Percentiles rank a stretch among this genome's conserved stretches.
Conservation (phyloP, 2,329 filamentous ascomycete species). For the Sporothrix luriei region DNA sequence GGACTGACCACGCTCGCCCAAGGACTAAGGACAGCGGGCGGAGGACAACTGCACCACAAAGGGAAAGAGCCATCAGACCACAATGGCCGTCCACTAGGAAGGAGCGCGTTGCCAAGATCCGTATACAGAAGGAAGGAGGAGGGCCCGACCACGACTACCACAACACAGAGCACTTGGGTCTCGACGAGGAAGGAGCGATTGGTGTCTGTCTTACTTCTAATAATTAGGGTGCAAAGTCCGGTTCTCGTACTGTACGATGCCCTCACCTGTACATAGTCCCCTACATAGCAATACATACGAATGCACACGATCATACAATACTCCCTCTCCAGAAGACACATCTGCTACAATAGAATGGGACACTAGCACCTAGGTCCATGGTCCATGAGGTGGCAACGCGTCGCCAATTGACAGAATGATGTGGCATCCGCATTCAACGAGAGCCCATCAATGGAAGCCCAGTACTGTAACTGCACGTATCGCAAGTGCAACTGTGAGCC, state of each 20-base stretch:
- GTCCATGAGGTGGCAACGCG: not conserved
- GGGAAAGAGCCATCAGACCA: not conserved
- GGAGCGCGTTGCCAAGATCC: not conserved
- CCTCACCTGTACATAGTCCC: constrained; percentile 6
- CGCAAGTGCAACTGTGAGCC: too few species aligned
- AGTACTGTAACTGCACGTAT: too few species aligned
- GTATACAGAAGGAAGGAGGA: not conserved
- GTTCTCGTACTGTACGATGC: not conserved
- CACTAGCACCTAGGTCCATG: not conserved
- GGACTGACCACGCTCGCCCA: too few species aligned
- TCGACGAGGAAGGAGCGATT: not conserved
- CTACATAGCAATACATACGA: not conserved
- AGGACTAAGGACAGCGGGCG: too few species aligned
- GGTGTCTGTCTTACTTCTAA: not conserved
- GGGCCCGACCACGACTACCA: not conserved
- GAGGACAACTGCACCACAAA: not conserved
- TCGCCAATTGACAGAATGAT: not conserved
- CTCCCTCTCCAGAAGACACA: not conserved
- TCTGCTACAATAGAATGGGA: not conserved
- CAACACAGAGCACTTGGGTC: not conserved
- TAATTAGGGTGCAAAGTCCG: not conserved
- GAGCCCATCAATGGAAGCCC: too few species aligned
- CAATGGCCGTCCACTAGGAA: not conserved
- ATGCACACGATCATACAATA: not conserved
- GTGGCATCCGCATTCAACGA: too few species aligned